Base-by-base conservation (phyloP, 2,329 filamentous ascomycete species). In the Apiospora koreana region DNA sequence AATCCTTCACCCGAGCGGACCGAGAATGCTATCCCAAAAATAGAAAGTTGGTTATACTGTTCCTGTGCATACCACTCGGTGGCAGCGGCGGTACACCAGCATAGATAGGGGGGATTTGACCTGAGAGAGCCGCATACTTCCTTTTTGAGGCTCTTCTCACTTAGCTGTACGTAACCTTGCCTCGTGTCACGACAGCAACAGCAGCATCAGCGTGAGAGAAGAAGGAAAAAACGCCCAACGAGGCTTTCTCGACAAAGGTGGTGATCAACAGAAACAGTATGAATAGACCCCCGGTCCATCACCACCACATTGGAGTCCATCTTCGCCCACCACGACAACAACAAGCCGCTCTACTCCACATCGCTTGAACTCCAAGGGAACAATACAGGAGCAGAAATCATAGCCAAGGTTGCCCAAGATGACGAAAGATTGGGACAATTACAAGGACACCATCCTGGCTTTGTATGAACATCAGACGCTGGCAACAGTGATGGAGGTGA, bases 381-480 rank as follows among this genome's bases (percentile, higher is more conserved):
- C 18, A 38, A n/a, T n/a, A 35, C 21, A 10, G 28, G 38, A 62
- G 8, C 2, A 62, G 38, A n/a, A 12, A 7, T 9, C 31, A 16
- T n/a, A 23, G 1, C 28, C 3, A 12, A 18, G 8, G 3, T 21
- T 31, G 54, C 41, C 54, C 72, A 81, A 72, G 67, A 86, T 86
- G 84, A 83, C 82, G 28, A 85, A 85, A 72, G 74, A 78, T 18
- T 86, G 84, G 84, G 76, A 79, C 8, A 76, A 79, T 25, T 73
- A 82, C 75, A 79, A 76, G 41, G 69, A 72, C 1, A 73, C 71
- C 38, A 85, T 86, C 70, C 76, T 79, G 46, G 73, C 72, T 31
- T 73, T 85, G 38, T 86, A 86, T 75, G 82, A 81, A 67, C 72
- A 77, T 4, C 77, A 83, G 68, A 84, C 82, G 7, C 79, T 86